These are phyloP conservation scores for Juglanconis sp. DNA, from an alignment of 2,329 filamentous ascomycete species.

Conservation along the genomic window DNA sequence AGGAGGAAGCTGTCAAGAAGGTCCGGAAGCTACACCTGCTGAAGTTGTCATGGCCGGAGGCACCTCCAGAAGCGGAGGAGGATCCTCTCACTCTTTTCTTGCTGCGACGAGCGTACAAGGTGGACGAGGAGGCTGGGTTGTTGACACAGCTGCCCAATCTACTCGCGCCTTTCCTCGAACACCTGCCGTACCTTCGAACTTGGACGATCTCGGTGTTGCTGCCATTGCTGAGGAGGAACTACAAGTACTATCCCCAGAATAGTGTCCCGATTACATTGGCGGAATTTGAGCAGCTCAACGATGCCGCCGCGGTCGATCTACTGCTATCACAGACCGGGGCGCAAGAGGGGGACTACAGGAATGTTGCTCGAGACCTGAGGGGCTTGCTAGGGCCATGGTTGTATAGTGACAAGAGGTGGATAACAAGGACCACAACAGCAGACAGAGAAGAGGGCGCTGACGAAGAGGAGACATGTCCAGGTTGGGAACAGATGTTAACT, in stretches of 20 bases:
- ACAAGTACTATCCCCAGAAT: slow-evolving; percentile 63
- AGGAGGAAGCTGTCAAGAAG: slow-evolving; percentile 62
- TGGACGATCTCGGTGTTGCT: slow-evolving; percentile 70
- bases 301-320: slow-evolving; percentile 55
- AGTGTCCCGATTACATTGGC: slow-evolving; percentile 51
- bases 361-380: slow-evolving; percentile 62
- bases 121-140: slow-evolving; percentile 71
- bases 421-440: slow-evolving; percentile 24
- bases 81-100: slow-evolving; percentile 64
- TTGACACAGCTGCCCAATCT: slow-evolving; percentile 66
- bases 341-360: slow-evolving; percentile 34
- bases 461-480: slow-evolving; percentile 42
- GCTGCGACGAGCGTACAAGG: slow-evolving; percentile 62
- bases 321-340: slow-evolving; percentile 57
- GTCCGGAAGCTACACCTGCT: slow-evolving; percentile 62
- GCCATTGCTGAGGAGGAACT: slow-evolving; percentile 65
- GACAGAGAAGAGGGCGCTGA: slow-evolving; percentile 24
- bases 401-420: slow-evolving; percentile 61
- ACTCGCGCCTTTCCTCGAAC: slow-evolving; percentile 64
- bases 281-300: slow-evolving; percentile 61
- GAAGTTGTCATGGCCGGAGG: slow-evolving; percentile 50
- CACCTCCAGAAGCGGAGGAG: slow-evolving; percentile 43
- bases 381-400: slow-evolving; percentile 73
- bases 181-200: slow-evolving; percentile 56
- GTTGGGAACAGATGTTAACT: slow-evolving; percentile 66